phyloP scores from a whole-genome alignment of 139 green algal genomes.

The Spirogloea muscicola region DNA sequence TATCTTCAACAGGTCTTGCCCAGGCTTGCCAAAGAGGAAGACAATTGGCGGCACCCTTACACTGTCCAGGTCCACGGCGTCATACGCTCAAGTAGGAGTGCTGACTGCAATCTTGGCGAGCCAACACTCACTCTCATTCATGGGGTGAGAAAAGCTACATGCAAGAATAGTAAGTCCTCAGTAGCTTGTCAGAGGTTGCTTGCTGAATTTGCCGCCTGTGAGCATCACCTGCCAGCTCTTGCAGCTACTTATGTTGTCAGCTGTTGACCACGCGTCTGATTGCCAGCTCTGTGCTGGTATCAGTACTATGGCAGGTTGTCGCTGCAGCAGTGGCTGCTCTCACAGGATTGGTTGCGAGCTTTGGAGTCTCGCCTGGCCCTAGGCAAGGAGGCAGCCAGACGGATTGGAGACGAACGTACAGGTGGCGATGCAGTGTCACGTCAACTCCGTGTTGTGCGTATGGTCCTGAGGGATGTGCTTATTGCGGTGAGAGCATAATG shows the following conservation, averaged over 20 bases:
- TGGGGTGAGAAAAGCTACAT: constrained; percentile 9
- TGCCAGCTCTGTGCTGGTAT: neutral
- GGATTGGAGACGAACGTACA: constrained; percentile 3
- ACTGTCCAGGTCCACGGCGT: constrained; percentile 21
- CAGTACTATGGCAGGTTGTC: constrained; percentile 34
- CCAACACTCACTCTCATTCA: constrained; percentile 20
- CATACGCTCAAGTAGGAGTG: neutral
- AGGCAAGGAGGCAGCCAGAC: constrained; percentile 9
- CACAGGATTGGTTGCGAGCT: constrained; percentile 15
- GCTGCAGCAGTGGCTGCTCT: constrained; percentile 37
- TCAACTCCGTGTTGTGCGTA: constrained; percentile 10
- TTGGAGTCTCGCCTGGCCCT: constrained; percentile 14
- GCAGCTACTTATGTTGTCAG: no score
- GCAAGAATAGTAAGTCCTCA: neutral
- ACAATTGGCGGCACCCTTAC: constrained; percentile 24
- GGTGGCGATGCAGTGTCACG: constrained; percentile 12
- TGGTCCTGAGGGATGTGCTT: constrained; percentile 29
- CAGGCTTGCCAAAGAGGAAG: neutral
- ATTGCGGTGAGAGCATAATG: constrained; percentile 37
- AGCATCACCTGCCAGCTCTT: neutral
- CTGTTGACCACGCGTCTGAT: no score
- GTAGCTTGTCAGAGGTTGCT: neutral
- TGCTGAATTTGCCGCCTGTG: neutral
- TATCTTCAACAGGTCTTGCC: constrained; percentile 14
- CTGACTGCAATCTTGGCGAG: neutral